Conservation (phyloP, 306 rosid species). For the Morella rubra region DNA sequence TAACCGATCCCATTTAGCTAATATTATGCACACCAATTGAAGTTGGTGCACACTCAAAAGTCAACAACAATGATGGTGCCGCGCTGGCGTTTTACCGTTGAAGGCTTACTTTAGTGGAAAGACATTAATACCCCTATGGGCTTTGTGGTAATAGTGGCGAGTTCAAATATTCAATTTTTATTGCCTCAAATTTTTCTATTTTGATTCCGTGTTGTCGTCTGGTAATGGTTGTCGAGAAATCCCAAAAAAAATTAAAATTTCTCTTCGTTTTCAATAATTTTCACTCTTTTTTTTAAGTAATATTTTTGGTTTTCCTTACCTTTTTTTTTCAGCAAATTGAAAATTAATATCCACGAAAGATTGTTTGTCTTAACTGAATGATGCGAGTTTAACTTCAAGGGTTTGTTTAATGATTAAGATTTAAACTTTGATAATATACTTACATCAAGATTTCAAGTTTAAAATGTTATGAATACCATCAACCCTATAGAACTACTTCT, state of each 20-base stretch:
- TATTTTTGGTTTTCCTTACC: background rate
- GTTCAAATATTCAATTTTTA: background rate
- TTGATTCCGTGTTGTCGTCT: too few species aligned
- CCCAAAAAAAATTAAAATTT: background rate
- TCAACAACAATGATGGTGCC: background rate
- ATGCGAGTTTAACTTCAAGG: too few species aligned
- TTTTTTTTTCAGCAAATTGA: background rate
- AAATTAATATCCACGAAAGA: background rate
- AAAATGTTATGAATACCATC: too few species aligned
- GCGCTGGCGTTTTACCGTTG: background rate
- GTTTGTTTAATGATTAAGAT: too few species aligned
- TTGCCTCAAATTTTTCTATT: background rate
- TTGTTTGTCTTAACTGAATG: too few species aligned
- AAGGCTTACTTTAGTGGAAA: background rate
- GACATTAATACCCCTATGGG: background rate
- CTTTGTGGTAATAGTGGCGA: background rate
- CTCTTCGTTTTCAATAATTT: too few species aligned
- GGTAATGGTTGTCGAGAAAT: background rate
- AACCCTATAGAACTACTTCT: accelerated
- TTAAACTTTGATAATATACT: too few species aligned
- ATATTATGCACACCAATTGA: background rate
- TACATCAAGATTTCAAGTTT: too few species aligned
- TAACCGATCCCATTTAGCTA: too few species aligned
- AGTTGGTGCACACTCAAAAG: background rate
- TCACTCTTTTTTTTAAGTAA: background rate